Base-by-base conservation (phyloP, 2,329 filamentous ascomycete species). In the Penicillium digitatum region DNA sequence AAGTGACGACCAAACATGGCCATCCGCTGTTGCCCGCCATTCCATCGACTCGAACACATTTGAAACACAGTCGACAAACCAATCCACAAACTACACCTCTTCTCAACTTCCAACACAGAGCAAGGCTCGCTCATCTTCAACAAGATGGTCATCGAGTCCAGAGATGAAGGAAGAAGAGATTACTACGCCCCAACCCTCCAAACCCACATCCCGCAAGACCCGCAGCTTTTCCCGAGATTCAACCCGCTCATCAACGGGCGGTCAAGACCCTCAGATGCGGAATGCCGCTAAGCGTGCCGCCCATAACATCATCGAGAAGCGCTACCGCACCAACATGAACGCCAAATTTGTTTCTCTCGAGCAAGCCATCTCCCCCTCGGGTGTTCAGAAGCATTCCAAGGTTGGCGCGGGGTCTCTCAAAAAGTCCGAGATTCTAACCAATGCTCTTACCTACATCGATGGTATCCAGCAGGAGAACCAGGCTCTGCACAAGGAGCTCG, bases 271-370 rank as follows among this genome's bases (percentile, higher is more conserved):
- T 20, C 62, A 63, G 29, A 52, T 60, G 34, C 69, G 69, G 53
- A 72, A 72, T 26, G 72, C 72, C 18, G 71, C 72, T 50, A 74
- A 74, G 56, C 69, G 72, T 4, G 72, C 72, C 16, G 72, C 72
- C 3, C 72, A 74, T 62, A 74, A 74, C 59, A 69, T 74, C 61
- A 74, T 74, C 48, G 72, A 74, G 55, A 74, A 74, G 58, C 72
- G 72, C 11, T 74, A 74, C 54, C 71, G 72, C 34, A 74, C 72
- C 47, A 74, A 74, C 61, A 74, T 74, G 72, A 74, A 74, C 47
- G 71, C 72, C 63, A 74, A 74, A 42, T 74, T 74, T 45, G 65
- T 74, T 1, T 64, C 72, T 0, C 61, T 74, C n/a, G 72, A 73
- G 43, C 69, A 74, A 51, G 71, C 70, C 10, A 72, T 73, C 55